Base-by-base conservation (phyloP, 1,284 basidiomycete species). In the Apiotrichum laibachii region DNA sequence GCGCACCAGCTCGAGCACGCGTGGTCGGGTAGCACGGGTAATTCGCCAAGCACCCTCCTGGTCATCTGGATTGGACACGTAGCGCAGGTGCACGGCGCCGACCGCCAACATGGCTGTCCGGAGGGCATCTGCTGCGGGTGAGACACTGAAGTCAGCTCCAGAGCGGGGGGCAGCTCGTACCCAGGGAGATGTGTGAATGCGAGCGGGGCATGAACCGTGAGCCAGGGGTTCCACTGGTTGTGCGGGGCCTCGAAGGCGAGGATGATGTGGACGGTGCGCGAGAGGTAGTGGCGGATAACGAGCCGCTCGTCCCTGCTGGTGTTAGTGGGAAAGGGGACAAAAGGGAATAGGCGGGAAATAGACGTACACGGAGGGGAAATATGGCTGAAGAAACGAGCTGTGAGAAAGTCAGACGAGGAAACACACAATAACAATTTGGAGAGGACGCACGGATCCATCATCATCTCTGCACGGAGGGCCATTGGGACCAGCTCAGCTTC, bases 221-320 rank as follows among this genome's bases (percentile, higher is more conserved):
- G 57, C 75, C 75, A 77, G 1, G 75, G 75, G 56, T 77, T 77
- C 71, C 72, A 75, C 1, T 71, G 71, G 34, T 63, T 66, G 43
- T 62, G 59, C 2, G 62, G 55, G 5, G 65, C 67, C 40, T 77
- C 72, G 47, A 73, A 72, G 1, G 75, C 75, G 26, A 75, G 67
- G 57, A 74, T 75, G 48, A 75, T 68, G 49, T 72, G 70, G 18
- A 74, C 71, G 1, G 73, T 74, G 34, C 70, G 62, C 1, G 67
- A 64, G 15, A 77, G 65, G 56, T 77, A 77, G 51, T 77, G 75
- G n/a, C 70, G 72, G 43, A 77, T 72, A 22, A 77, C 67, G 21
- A 76, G 51, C 11, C 71, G 66, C 40, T 77, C 75, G 50, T 73
- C 70, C 15, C 73, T 73, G 50, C 1, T 7, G 13, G 22, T 11